phyloP scores from a whole-genome alignment of 2,329 filamentous ascomycete genomes.

The Diaporthe sp. region DNA sequence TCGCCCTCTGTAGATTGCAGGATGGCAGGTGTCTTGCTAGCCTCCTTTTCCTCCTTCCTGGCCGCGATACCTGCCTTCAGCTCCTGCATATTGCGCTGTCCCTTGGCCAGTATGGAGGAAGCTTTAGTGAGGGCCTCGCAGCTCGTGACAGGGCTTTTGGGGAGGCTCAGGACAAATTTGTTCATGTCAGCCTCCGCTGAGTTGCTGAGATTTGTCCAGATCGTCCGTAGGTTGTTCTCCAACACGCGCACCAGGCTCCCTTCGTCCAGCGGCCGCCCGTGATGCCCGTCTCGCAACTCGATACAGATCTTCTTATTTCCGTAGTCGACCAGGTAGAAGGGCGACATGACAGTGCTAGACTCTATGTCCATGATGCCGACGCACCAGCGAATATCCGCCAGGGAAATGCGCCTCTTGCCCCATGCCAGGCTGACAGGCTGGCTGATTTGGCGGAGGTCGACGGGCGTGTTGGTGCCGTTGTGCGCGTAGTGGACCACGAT shows the following conservation, averaged over 20 bases:
- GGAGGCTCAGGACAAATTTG: slow-evolving; percentile 69
- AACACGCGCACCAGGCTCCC: slow-evolving; percentile 68
- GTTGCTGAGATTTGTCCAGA: slow-evolving; percentile 56
- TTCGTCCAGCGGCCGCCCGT: slow-evolving; percentile 60
- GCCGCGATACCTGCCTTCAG: slow-evolving; percentile 73
- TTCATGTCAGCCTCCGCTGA: slow-evolving; percentile 50
- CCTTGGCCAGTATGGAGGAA: slow-evolving; percentile 72
- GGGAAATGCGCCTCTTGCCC: slow-evolving; percentile 77
- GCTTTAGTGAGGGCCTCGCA: slow-evolving; percentile 66
- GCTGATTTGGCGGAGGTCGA: slow-evolving; percentile 73
- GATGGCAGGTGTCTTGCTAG: slow-evolving; percentile 47
- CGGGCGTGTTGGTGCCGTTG: slow-evolving; percentile 72
- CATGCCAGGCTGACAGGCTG: slow-evolving; percentile 76
- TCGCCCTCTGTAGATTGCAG: slow-evolving; percentile 55
- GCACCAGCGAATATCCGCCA: slow-evolving; percentile 75
- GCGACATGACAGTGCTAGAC: slow-evolving; percentile 10
- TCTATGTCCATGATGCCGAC: slow-evolving; percentile 70
- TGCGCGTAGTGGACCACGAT: slow-evolving; percentile 79
- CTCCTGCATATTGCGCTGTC: slow-evolving; percentile 77
- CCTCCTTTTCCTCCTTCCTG: slow-evolving; percentile 63
- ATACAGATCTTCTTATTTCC: slow-evolving; percentile 70
- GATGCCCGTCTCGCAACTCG: slow-evolving; percentile 61
- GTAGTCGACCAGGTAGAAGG: slow-evolving; percentile 59
- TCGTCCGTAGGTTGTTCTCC: slow-evolving; percentile 61
- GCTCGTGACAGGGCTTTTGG: slow-evolving; percentile 65